phyloP scores from a whole-genome alignment of 78 protist species.

The Protostelium mycophagum region DNA sequence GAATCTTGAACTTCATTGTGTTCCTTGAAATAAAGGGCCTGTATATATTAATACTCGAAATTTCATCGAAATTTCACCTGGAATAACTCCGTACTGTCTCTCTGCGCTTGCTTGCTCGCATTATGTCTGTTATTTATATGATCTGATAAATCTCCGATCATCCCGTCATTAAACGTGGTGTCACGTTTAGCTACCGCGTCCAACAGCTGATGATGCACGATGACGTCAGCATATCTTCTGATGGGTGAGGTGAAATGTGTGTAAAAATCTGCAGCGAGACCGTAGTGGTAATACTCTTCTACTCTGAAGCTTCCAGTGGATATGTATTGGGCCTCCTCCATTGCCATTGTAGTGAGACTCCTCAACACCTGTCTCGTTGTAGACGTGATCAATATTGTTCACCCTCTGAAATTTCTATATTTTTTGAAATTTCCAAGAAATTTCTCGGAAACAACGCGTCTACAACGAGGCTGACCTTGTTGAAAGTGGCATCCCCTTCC shows the following conservation, averaged over 20 bases:
- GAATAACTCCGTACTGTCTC: slow-evolving; percentile 51
- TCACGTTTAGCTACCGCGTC: slow-evolving; percentile 12
- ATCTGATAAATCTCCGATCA: slow-evolving; percentile 19
- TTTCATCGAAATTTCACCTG: slow-evolving; percentile 4
- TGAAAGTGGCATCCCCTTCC: not conserved
- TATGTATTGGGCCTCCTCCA: slow-evolving; percentile 17
- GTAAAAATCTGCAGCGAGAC: slow-evolving; percentile 88
- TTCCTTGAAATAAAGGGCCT: not conserved
- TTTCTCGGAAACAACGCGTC: slow-evolving; percentile 14
- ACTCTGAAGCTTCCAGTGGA: slow-evolving; percentile 28
- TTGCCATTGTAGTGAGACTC: slow-evolving; percentile 1
- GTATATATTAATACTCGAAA: not conserved
- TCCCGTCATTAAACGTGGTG: not conserved
- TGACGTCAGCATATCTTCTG: slow-evolving; percentile 65
- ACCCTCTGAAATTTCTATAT: slow-evolving; percentile 21
- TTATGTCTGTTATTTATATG: slow-evolving; percentile 47
- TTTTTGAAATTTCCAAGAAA: slow-evolving; percentile 19
- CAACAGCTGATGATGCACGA: slow-evolving; percentile 54
- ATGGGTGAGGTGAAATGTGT: slow-evolving; percentile 95
- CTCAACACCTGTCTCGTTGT: not conserved
- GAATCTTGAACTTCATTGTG: not conserved
- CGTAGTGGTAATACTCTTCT: slow-evolving; percentile 84
- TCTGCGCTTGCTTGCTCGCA: slow-evolving; percentile 42
- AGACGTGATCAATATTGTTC: not conserved
- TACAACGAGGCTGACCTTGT: not conserved